Base-by-base conservation (phyloP, 768 basidiomycete genomes). In the Kwoniella dejecticola region DNA sequence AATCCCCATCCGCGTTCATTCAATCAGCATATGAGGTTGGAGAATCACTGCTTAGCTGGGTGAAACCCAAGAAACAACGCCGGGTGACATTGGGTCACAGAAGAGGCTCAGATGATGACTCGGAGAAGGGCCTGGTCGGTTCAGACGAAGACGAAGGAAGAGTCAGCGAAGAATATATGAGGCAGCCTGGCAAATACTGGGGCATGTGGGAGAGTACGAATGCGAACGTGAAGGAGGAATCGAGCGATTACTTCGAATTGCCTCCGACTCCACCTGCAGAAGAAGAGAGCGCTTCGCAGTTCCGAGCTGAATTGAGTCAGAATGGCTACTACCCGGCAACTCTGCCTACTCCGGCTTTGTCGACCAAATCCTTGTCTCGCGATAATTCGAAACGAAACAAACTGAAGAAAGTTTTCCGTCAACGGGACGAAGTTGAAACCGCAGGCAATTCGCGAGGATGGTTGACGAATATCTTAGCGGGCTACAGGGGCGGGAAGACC, bases 261-360 rank as follows among this genome's bases (percentile, higher is more conserved):
- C 74, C 74, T 1, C 66, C 67, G 4, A 65, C 67, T 1, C 66
- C 74, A 1, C 64, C 69, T 3, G 62, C 64, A 7, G 26, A 52
- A 13, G n/a, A 54, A 27, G 46, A 45, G 12, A 36, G 24, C 5
- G 42, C 46, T 23, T 31, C 48, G 7, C 42, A 62, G 13, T 68
- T 62, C 26, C 52, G 33, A 26, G 23, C 47, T 19, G 55, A 60
- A 6, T 26, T 62, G 13, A 44, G 38, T 17, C 21, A 42, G 48
- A 42, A 42, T 15, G 23, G 31, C 19, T 55, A 33, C 6, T 45
- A 26, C n/a, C 36, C 31, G 11, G 53, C 64, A 17, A 40, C 50
- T 11, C 52, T 73, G 24, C 71, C 71, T 21, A 73, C 71, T 2
- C 71, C 71, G 15, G 71, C 71, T 19, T 31, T 73, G 23, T 73